Conservation (phyloP, 345 rosid species). For the Eucalyptus sideroxylon region DNA sequence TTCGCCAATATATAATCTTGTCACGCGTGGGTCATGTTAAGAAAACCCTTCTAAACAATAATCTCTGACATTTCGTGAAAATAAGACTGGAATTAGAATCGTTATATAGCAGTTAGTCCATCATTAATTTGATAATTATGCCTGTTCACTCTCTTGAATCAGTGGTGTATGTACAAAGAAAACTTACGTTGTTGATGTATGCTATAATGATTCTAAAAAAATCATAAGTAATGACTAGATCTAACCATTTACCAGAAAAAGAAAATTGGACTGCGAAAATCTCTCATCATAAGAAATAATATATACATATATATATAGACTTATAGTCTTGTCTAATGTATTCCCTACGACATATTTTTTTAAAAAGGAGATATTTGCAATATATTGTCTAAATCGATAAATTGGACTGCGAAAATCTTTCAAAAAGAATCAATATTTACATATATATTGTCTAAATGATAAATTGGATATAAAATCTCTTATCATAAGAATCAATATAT, state of each 20-base stretch:
- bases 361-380: background rate
- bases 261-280: too few relatives aligned
- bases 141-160: background rate
- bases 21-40: background rate
- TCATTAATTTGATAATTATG: background rate
- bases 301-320: too few relatives aligned
- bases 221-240: background rate
- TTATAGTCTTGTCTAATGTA: too few relatives aligned
- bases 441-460: too few relatives aligned
- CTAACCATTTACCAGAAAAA: too few relatives aligned
- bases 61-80: background rate
- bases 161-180: background rate
- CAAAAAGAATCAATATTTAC: too few relatives aligned
- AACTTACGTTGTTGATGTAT: background rate
- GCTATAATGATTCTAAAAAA: background rate
- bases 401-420: too few relatives aligned
- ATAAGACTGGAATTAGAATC: background rate
- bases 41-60: background rate
- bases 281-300: too few relatives aligned
- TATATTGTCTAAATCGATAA: background rate
- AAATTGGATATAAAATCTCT: too few relatives aligned
- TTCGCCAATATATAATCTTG: background rate
- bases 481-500: too few relatives aligned
- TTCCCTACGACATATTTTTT: background rate
- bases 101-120: background rate